These are phyloP conservation scores for Wallacemonas sp. DNA, from an alignment of 208 protist genomes.

Conservation along the genomic window DNA sequence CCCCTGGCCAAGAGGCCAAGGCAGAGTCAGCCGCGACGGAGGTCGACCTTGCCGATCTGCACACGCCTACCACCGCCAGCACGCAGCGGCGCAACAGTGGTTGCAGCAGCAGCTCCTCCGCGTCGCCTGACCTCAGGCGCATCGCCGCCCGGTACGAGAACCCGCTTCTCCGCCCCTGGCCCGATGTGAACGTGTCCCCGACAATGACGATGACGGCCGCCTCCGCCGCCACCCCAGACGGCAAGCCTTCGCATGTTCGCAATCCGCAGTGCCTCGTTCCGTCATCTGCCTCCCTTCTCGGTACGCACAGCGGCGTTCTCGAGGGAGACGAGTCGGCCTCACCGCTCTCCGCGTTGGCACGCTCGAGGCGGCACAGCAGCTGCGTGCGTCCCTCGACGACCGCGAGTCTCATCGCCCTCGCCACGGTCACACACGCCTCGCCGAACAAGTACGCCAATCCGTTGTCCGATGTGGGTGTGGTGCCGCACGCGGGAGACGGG, in stretches of 20 bases:
- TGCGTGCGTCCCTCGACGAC: background rate
- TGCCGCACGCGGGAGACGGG: too few species aligned
- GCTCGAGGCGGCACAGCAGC: conserved; percentile 5
- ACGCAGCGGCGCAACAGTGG: background rate
- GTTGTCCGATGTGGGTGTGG: background rate
- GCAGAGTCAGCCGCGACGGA: background rate
- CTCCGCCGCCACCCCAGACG: background rate
- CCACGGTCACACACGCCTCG: background rate
- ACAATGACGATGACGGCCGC: background rate
- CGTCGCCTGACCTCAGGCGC: background rate
- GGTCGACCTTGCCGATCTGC: background rate
- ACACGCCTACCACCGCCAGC: background rate
- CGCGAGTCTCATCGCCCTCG: conserved; percentile 12
- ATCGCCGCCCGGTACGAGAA: conserved; percentile 1
- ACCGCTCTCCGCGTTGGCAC: background rate
- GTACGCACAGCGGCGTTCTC: too few species aligned
- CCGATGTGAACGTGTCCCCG: background rate
- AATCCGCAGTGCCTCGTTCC: background rate
- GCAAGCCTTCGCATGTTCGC: conserved; percentile 6
- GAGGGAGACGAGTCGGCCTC: background rate
- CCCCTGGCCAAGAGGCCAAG: background rate
- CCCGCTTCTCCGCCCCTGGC: background rate
- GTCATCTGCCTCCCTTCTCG: background rate
- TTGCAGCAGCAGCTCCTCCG: background rate
- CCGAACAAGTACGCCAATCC: conserved; percentile 16